Conservation (phyloP, 805 yeast genomes). For the Lachancea sp. region DNA sequence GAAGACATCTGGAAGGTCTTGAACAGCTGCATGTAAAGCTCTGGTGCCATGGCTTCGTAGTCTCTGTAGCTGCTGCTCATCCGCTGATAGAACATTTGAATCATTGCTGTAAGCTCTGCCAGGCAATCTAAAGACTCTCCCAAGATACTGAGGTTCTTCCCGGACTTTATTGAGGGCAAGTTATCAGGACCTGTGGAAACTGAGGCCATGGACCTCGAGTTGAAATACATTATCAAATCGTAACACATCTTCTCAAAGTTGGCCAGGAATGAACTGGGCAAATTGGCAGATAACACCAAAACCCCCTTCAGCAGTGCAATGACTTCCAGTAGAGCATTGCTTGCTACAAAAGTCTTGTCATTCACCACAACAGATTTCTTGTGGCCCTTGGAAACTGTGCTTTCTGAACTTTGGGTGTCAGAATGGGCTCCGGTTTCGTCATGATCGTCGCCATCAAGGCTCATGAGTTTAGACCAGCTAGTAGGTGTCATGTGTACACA, state of each 20-base stretch:
- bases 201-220: constrained; percentile 36
- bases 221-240: constrained; percentile 46
- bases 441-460: constrained; percentile 5
- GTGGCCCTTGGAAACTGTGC: constrained; percentile 22
- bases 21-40: constrained; percentile 20
- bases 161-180: constrained; percentile 17
- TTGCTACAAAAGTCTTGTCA: constrained; percentile 51
- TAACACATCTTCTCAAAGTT: constrained; percentile 39
- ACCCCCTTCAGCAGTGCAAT: constrained; percentile 44
- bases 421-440: constrained; percentile 8
- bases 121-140: constrained; percentile 40
- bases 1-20: constrained; percentile 25
- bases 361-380: constrained; percentile 42
- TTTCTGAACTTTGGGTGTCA: background rate
- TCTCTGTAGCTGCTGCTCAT: constrained; percentile 18
- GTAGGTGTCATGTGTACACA: constrained; percentile 42
- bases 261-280: constrained; percentile 38
- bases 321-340: constrained; percentile 41
- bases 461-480: constrained; percentile 41
- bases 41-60: constrained; percentile 18
- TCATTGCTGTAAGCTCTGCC: constrained; percentile 30
- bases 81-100: constrained; percentile 28
- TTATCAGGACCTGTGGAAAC: constrained; percentile 21
- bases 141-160: constrained; percentile 37
- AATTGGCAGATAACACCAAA: constrained; percentile 48